Evolutionary conservation across 805 yeast genomes (phyloP), one percentile per base, ranked within the genome.

Genomic region (Candida dajiaensis): DNA sequence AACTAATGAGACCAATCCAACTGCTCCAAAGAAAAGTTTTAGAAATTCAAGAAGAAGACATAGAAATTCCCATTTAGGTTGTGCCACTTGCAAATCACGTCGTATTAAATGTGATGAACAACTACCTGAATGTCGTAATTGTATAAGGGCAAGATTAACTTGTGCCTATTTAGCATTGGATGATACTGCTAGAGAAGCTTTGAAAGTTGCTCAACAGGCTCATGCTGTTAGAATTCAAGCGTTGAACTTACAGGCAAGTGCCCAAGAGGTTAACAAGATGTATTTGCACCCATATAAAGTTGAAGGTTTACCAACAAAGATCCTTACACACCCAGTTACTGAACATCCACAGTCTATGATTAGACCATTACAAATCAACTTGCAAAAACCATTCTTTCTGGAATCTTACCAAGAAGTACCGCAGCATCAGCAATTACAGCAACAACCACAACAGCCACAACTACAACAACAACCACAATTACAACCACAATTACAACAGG

Each of bases 61-160:
- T 62, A 69, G 82, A 48, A 83, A 83, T 65, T 81, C 87, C 7
- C 89, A 83, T 56, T 59, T 77, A 44, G 92, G 94, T n/a, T 85
- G 94, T 64, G 80, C 78, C 3, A 79, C 81, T 19, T 81, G 87
- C 62, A 80, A 81, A 55, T 68, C 71, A 42, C 71, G 86, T 37
- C 68, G 84, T 36, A 77, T 81, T 58, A 81, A 81, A 54, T 81
- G 87, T 61, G 85, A 81, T 61, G 87, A 81, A 60, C 65, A 68
- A 26, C 66, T 77, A n/a, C 86, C 85, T 2, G 65, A 68, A 42
- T 81, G 88, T 55, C 62, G 64, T 43, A 80, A 79, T 55, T 81
- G 87, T 58, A 53, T 65, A 28, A 69, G 76, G 51, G 69, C 71
- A 44, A 71, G 72, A 45, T 62, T 73, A 19, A 61, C 62, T 16